Evolutionary conservation across 345 rosid genomes (phyloP), one percentile per base, ranked within the genome.

Genomic region (Hevea brasiliensis): DNA sequence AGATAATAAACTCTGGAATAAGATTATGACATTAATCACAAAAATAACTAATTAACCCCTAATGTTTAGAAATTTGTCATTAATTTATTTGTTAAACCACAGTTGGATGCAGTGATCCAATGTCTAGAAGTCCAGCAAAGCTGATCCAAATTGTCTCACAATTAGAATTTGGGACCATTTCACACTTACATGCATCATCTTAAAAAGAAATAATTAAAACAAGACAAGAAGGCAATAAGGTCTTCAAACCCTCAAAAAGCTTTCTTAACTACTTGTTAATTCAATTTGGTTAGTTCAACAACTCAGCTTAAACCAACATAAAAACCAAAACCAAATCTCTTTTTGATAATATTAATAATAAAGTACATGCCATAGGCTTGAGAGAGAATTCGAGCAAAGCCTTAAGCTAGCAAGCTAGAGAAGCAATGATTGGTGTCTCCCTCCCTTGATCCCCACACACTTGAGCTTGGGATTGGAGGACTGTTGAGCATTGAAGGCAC

Each of bases 161-260:
- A 29, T 45, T 74, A 72, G 65, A 72, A 26, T 72, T 44, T 67
- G 81, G 81, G 77, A 74, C 79, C 77, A 42, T 65, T 4, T 32
- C 23, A 26, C 6, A 8, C 58, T 35, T 20, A 18, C 20, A 32
- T 0, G 4, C 37, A 32, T 32, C 37, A 42, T 21, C 15, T 23
- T 32, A 23, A 55, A 54, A 26, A 48, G 13, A 60, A 10, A 13
- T 15, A 11, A 65, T 5, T 24, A 65, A 55, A 59, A 15, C 65
- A 14, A 58, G 47, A 63, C 61, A 61, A 44, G 71, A 54, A 5
- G 47, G 6, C 51, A 23, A 35, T 2, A 29, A 62, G 8, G 6
- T 17, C 8, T 23, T 14, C 7, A 45, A 15, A 3, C 1, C 35
- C 24, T 7, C 8, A 12, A 51, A 0, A 35, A 63, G 7, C 40